Base-by-base conservation (phyloP, 176 grass and related monocot species). In the Aegilops sharonensis region DNA sequence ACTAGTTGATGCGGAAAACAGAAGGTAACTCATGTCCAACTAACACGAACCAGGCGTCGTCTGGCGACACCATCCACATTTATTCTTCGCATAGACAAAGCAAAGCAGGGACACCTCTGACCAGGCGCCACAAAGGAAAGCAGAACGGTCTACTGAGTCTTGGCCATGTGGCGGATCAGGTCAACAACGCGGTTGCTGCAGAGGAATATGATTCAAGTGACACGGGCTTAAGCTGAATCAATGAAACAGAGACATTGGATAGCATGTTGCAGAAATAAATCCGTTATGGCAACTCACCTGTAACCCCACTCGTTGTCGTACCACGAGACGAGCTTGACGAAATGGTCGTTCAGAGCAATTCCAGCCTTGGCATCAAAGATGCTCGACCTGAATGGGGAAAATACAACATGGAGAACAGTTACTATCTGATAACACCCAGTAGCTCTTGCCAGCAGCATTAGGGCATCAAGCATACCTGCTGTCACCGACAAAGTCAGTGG, bases 281-380 rank as follows among this genome's bases (percentile, higher is more conserved):
- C 34, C 1, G 2, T 30, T 27, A 20, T 11, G 11, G 25, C 9
- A 32, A 36, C 57, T 66, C 81, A 93, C 92, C 92, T 93, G 76
- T 97, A 97, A 73, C 94, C 94, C 94, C 94, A 97, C 43, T 94
- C 94, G 4, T 95, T 95, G 85, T 97, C 94, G 1, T 94, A 97
- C 94, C 94, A 97, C 1, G 94, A 75, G 21, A 97, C 90, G 0
- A 97, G 88, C 92, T 97, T 97, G 30, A 83, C 81, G 4, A 94
- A 97, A 60, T 89, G 24, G 3, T 93, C 90, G 14, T 94, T 97
- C 4, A 97, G 84, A 24, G 94, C 94, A 45, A 97, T 97, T 45
- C 94, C 94, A 48, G 94, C 94, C 77, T 97, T 97, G 66, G 94
- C 86, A 2, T 97, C 94, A 2, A 97, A 97, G 85, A 97, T 97